phyloP scores from a whole-genome alignment of 768 basidiomycete genomes.

The Trametes cinnabarina region DNA sequence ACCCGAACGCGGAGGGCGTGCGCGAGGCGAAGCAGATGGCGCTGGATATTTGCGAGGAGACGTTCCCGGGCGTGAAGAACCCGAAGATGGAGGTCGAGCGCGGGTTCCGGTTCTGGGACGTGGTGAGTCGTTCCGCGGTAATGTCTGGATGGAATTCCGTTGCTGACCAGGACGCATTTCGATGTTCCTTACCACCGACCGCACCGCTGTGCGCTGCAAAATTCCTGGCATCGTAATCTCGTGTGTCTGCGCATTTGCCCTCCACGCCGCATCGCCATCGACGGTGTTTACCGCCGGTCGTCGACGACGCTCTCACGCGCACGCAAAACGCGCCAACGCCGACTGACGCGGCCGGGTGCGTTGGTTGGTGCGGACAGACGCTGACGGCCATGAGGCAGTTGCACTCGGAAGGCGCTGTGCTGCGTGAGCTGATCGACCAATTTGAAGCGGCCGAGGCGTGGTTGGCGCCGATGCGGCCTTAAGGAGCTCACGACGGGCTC shows the following conservation, averaged over 20 bases:
- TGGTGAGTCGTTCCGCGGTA: slow-evolving; percentile 58
- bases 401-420: slow-evolving; percentile 76
- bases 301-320: not conserved
- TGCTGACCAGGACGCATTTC: not conserved
- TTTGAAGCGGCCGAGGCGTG: slow-evolving; percentile 95
- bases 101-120: slow-evolving; percentile 98
- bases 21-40: slow-evolving; percentile 82
- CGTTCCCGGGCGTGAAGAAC: slow-evolving; percentile 87
- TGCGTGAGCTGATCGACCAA: slow-evolving; percentile 87
- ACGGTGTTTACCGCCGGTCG: not conserved
- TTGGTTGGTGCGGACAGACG: slow-evolving; percentile 52
- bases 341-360: not conserved
- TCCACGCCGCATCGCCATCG: too few species aligned
- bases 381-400: slow-evolving; percentile 88
- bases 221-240: not conserved
- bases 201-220: not conserved
- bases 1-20: slow-evolving; percentile 76
- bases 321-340: not conserved
- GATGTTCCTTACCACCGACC: not conserved
- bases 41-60: slow-evolving; percentile 89
- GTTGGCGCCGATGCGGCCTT: slow-evolving; percentile 89
- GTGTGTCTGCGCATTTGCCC: too few species aligned
- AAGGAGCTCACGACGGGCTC: slow-evolving; percentile 28
- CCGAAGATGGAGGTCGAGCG: slow-evolving; percentile 90
- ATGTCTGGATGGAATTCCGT: too few species aligned